A percentile compares a stretch with the other conserved stretches of the same genome.
Evolutionary conservation across 352 stramenopile genomes (phyloP).

Genomic region (Phytopythium cucurbitacearum): DNA sequence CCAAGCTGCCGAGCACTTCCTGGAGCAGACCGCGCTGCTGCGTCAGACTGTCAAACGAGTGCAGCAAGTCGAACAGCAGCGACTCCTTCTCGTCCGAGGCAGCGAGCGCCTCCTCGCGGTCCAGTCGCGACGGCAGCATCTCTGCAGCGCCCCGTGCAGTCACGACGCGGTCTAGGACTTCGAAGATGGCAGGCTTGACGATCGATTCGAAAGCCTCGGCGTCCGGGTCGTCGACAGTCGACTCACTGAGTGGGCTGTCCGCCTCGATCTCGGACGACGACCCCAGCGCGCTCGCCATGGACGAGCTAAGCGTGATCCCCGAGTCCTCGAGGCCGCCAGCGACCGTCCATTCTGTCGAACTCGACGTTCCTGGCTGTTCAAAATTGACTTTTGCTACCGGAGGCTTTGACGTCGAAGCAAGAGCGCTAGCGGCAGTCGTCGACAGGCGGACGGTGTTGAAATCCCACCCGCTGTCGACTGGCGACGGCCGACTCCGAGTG

Average conservation of each 20-base stretch:
- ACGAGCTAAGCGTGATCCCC: conserved; percentile 5
- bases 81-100: conserved; percentile 58
- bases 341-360: conserved; percentile 4
- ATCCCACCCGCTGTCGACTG: conserved; percentile 64
- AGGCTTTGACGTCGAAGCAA: neutral
- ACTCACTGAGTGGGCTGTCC: neutral
- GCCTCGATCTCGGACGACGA: conserved; percentile 4
- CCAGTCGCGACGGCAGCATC: conserved; percentile 3
- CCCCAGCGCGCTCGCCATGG: conserved; percentile 3
- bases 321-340: conserved; percentile 1
- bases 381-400: neutral
- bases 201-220: conserved; percentile 59
- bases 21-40: conserved; percentile 54
- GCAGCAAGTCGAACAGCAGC: conserved; percentile 73
- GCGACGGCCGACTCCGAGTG: conserved; percentile 27
- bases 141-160: conserved; percentile 21
- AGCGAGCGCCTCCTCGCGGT: conserved; percentile 13
- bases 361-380: too few relatives aligned
- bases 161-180: conserved; percentile 52
- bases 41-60: conserved; percentile 70
- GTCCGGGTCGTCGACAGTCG: conserved; percentile 18
- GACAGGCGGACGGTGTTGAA: conserved; percentile 73
- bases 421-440: conserved; percentile 7
- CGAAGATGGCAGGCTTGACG: conserved; percentile 78
- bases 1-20: conserved; percentile 61